These are phyloP conservation scores for Penstemon newberryi DNA, from an alignment of 257 asterid species.

Conservation along the genomic window DNA sequence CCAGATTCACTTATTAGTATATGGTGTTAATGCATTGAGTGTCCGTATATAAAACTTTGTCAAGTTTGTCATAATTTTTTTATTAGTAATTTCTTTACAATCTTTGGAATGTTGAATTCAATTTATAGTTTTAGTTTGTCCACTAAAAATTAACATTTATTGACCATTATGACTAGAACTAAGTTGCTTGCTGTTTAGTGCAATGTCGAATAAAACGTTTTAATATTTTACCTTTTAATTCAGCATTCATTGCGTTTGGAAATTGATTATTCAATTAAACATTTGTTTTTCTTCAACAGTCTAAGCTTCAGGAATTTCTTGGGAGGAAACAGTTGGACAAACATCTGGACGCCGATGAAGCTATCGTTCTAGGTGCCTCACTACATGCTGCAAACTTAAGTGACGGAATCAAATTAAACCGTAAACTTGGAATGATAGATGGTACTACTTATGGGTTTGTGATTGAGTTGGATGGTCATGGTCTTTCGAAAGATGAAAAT, in stretches of 20 bases:
- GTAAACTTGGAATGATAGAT: conserved; percentile 97
- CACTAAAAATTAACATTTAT: neutral
- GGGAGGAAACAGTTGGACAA: conserved; percentile 93
- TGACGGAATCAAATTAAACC: conserved; percentile 96
- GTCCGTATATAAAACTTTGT: conserved; percentile 1
- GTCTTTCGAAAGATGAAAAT: conserved; percentile 76
- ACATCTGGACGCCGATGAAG: conserved; percentile 98
- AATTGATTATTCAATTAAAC: neutral
- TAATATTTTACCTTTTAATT: too few species aligned
- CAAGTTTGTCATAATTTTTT: too few species aligned
- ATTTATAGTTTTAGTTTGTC: neutral
- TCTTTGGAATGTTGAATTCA: conserved; percentile 3
- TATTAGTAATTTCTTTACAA: too few species aligned
- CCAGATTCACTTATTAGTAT: neutral
- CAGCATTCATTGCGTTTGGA: too few species aligned
- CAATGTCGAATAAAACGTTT: neutral
- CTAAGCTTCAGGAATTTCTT: conserved; percentile 93
- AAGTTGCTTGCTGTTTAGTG: conserved; percentile 2
- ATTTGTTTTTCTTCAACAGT: conserved; percentile 43
- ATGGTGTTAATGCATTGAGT: neutral
- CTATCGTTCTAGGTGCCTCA: conserved; percentile 92
- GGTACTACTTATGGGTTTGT: conserved; percentile 89
- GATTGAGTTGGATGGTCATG: conserved; percentile 79
- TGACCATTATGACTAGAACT: conserved; percentile 3
- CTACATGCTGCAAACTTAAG: conserved; percentile 97